Percentiles rank a stretch among this genome's conserved stretches.
Conservation (phyloP, 108 stramenopile genomes). For the Nitzschia sp. region DNA sequence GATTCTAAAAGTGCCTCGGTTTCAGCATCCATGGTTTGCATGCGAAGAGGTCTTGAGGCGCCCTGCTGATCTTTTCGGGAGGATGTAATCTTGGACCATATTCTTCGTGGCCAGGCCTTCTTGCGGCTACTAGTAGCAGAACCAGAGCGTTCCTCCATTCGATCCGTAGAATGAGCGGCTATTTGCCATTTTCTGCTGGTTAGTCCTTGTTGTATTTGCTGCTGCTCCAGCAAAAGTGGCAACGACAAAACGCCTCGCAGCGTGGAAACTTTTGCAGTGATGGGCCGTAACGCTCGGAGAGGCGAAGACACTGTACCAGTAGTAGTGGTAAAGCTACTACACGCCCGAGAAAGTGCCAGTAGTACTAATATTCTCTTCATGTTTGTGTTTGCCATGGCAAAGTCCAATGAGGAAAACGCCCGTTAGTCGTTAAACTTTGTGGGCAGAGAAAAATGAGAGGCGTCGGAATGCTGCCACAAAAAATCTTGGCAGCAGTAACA, state of each 20-base stretch:
- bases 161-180: neutral
- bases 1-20: neutral
- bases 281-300: neutral
- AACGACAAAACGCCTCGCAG: neutral
- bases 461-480: neutral
- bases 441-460: neutral
- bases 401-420: neutral
- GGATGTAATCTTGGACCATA: slow-evolving; percentile 12
- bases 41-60: neutral
- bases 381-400: neutral
- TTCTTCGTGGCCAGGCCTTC: neutral
- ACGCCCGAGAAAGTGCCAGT: neutral
- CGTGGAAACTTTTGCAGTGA: neutral
- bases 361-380: neutral
- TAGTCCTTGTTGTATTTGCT: neutral
- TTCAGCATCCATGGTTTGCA: slow-evolving; percentile 1
- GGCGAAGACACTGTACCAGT: neutral
- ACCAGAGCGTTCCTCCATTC: neutral
- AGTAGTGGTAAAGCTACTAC: neutral
- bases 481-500: neutral
- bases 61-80: too few relatives aligned
- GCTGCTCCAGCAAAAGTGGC: too few relatives aligned
- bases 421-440: neutral
- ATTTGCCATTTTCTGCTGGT: neutral
- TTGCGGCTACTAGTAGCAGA: neutral